Conservation (phyloP, 805 yeast species). For the Metschnikowia picachoensis region DNA sequence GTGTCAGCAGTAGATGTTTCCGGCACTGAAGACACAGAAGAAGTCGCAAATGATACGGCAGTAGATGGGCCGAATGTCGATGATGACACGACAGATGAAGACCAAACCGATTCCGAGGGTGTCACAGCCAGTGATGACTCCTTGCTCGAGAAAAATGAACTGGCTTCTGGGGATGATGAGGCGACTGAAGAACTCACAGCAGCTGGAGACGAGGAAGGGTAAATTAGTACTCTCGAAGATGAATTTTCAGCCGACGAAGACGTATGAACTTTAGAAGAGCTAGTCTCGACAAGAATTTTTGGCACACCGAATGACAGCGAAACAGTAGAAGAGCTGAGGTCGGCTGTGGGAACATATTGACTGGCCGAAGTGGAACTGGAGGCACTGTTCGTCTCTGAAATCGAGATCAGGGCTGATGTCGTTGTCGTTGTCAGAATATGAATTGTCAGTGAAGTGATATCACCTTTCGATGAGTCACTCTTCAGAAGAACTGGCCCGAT, state of each 20-base stretch:
- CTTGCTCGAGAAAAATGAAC: too few species aligned
- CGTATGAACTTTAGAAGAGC: not conserved
- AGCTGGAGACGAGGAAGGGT: too few species aligned
- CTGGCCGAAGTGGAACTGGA: too few species aligned
- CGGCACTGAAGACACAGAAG: not conserved
- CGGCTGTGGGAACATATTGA: too few species aligned
- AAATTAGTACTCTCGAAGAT: too few species aligned
- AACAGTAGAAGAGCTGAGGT: too few species aligned
- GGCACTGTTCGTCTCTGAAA: not conserved
- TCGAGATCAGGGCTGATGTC: not conserved
- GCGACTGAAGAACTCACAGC: too few species aligned
- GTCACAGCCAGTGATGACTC: too few species aligned
- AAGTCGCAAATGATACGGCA: not conserved
- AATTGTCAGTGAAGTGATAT: not conserved
- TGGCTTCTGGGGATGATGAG: too few species aligned
- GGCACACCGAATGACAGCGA: not conserved
- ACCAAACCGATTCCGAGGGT: too few species aligned
- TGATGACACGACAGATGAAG: too few species aligned
- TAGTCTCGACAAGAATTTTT: not conserved
- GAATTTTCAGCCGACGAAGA: not conserved
- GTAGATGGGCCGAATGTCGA: not conserved
- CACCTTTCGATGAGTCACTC: not conserved
- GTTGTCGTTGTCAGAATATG: not conserved
- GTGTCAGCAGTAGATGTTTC: not conserved
- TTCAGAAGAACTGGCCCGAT: too few species aligned